Percentiles rank a stretch among this genome's conserved stretches.
phyloP scores from a whole-genome alignment of 768 basidiomycete genomes.

The Sistotremastrum niveocremeum region DNA sequence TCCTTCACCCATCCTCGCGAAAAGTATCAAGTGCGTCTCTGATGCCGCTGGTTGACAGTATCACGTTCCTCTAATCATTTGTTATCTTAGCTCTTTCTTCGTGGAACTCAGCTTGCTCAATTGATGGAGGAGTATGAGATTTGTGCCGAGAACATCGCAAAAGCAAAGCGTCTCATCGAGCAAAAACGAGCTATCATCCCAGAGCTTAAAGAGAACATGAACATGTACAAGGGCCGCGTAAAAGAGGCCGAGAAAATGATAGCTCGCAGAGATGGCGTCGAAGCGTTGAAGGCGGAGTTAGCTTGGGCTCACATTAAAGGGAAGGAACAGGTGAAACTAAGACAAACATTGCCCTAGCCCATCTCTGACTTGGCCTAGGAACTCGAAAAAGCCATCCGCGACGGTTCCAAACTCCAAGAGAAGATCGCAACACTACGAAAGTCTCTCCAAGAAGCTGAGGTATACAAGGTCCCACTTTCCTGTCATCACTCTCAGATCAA shows the following conservation, averaged over 20 bases:
- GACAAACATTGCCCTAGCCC: neutral
- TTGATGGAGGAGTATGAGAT: constrained; percentile 77
- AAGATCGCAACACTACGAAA: too few relatives aligned
- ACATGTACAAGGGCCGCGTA: constrained; percentile 44
- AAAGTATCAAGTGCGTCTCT: constrained; percentile 66
- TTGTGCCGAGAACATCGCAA: constrained; percentile 58
- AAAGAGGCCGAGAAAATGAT: constrained; percentile 64
- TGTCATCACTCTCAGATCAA: too few relatives aligned
- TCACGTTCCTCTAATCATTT: constrained; percentile 1
- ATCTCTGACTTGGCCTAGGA: too few relatives aligned
- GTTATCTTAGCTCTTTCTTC: constrained; percentile 69
- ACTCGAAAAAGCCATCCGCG: too few relatives aligned
- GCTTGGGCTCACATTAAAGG: constrained; percentile 77
- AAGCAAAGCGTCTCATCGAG: constrained; percentile 48
- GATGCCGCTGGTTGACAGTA: neutral
- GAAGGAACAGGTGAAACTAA: constrained; percentile 47
- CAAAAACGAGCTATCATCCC: constrained; percentile 70
- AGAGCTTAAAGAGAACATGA: constrained; percentile 48
- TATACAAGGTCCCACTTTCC: too few relatives aligned
- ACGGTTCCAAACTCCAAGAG: too few relatives aligned
- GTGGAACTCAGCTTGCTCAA: constrained; percentile 82
- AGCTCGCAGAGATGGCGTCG: constrained; percentile 51
- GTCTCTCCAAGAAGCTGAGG: too few relatives aligned
- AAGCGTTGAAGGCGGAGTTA: constrained; percentile 63
- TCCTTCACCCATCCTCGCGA: constrained; percentile 66